Conservation (phyloP, 768 basidiomycete genomes). For the Serpula lacrymans region DNA sequence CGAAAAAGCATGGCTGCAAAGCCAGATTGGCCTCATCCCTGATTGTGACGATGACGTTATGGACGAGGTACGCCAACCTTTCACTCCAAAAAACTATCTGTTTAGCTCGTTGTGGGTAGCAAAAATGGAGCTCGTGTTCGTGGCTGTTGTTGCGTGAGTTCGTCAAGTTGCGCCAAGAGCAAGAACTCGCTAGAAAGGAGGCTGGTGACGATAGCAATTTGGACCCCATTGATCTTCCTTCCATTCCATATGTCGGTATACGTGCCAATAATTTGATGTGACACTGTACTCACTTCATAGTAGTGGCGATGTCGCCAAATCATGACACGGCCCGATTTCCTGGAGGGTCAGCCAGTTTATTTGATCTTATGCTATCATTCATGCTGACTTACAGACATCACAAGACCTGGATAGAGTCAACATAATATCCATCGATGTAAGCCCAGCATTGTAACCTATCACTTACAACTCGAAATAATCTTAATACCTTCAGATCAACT, state of each 20-base stretch:
- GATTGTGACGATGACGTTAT: constrained; percentile 85
- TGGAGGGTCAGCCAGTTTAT: constrained; percentile 57
- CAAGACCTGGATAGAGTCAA: constrained; percentile 64
- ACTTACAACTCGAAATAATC: too few relatives aligned
- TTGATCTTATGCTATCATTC: constrained; percentile 1
- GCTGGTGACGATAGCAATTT: constrained; percentile 32
- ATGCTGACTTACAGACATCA: not conserved
- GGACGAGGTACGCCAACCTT: constrained; percentile 64
- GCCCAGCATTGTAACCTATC: constrained; percentile 17
- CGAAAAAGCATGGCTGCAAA: constrained; percentile 79
- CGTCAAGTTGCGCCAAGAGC: constrained; percentile 54
- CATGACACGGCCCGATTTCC: constrained; percentile 81
- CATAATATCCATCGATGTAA: constrained; percentile 76
- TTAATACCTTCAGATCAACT: constrained; percentile 48
- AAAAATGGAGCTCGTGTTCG: constrained; percentile 81
- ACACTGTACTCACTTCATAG: constrained; percentile 4
- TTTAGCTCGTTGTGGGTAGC: constrained; percentile 32
- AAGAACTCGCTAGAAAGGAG: constrained; percentile 41
- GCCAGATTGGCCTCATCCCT: constrained; percentile 73
- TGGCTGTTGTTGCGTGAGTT: constrained; percentile 77
- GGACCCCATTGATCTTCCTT: constrained; percentile 54
- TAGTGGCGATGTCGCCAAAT: constrained; percentile 73
- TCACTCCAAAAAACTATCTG: not conserved
- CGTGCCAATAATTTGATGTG: not conserved
- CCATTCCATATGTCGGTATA: constrained; percentile 53